Percentiles rank a stretch among this genome's conserved stretches.
phyloP scores from a whole-genome alignment of 805 yeast species.

The Yarrowia keelungensis region DNA sequence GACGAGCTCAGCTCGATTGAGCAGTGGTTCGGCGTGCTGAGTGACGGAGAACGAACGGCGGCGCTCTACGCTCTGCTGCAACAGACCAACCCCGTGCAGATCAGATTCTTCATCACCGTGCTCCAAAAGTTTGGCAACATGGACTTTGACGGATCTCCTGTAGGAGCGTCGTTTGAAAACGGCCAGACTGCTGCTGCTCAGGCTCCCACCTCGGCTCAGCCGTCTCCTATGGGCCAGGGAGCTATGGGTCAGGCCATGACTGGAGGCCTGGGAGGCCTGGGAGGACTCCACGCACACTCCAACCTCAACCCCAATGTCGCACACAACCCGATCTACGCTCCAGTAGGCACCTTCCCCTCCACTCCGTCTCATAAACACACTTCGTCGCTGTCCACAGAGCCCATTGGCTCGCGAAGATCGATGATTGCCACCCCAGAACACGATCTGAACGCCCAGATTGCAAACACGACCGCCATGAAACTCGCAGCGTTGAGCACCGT shows the following conservation, averaged over 20 bases:
- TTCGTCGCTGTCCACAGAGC: conserved; percentile 32
- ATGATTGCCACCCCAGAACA: conserved; percentile 37
- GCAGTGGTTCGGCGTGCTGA: conserved; percentile 53
- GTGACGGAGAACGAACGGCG: conserved; percentile 52
- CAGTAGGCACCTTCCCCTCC: conserved; percentile 33
- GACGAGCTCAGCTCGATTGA: conserved; percentile 51
- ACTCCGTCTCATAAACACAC: conserved; percentile 29
- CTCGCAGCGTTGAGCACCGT: conserved; percentile 72
- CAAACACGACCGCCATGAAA: conserved; percentile 55
- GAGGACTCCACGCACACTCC: conserved; percentile 4
- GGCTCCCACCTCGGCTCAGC: conserved; percentile 14
- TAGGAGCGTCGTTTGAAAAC: conserved; percentile 18
- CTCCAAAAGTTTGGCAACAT: conserved; percentile 47
- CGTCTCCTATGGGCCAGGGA: conserved; percentile 36
- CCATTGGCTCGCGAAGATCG: conserved; percentile 27
- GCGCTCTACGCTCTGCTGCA: conserved; percentile 51
- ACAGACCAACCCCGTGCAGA: conserved; percentile 50
- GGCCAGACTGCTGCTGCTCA: neutral
- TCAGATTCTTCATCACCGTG: conserved; percentile 49
- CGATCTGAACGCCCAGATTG: conserved; percentile 47
- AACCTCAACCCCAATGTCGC: conserved; percentile 27
- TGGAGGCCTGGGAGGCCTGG: conserved; percentile 22
- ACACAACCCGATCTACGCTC: conserved; percentile 29
- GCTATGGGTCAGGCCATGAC: conserved; percentile 29
- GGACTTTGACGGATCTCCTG: conserved; percentile 41